Percentiles rank a stretch among this genome's conserved stretches.
Evolutionary conservation across 2,329 filamentous ascomycete genomes (phyloP).

Genomic region (Penicillium sp.): DNA sequence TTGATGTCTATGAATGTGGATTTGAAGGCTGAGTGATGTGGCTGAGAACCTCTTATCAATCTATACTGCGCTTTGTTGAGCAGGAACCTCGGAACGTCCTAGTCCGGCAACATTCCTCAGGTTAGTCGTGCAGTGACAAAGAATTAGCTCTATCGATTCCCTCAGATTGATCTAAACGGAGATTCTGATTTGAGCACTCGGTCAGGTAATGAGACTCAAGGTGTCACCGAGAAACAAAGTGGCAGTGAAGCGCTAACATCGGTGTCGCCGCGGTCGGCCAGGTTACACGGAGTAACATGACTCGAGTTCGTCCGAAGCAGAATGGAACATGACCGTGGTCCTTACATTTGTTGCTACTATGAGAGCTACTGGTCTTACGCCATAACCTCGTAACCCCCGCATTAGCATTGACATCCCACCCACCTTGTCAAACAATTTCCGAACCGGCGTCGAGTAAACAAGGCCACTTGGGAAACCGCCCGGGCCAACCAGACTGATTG

Average conservation of each 20-base stretch:
- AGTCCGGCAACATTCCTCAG: neutral
- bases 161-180: neutral
- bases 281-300: neutral
- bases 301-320: neutral
- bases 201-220: neutral
- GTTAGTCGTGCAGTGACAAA: neutral
- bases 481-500: neutral
- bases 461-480: neutral
- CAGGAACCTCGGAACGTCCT: neutral
- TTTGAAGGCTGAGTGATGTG: neutral
- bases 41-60: neutral
- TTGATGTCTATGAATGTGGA: neutral
- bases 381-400: neutral
- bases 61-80: neutral
- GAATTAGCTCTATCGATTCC: neutral
- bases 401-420: neutral
- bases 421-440: neutral
- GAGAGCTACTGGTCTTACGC: neutral
- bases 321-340: neutral
- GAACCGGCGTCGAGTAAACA: neutral
- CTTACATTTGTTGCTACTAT: neutral
- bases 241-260: neutral
- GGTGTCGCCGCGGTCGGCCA: slow-evolving; percentile 1
- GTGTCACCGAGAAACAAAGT: neutral
- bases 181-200: neutral